Evolutionary conservation across 129 eudicot genomes (phyloP).

Genomic region (Oenanthe sinensis): DNA sequence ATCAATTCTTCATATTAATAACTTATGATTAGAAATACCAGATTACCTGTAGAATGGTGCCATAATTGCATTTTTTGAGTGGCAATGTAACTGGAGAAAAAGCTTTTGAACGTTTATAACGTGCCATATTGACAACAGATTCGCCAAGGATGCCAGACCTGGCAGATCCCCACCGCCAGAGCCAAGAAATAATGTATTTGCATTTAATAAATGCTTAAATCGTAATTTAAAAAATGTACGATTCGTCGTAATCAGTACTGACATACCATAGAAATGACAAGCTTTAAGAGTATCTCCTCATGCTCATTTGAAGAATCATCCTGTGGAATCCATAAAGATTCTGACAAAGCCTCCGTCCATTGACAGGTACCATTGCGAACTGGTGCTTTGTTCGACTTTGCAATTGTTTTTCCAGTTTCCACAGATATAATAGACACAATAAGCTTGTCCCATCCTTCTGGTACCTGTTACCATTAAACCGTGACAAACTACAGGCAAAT

Average conservation of each 20-base stretch:
- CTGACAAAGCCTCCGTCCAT: conserved; percentile 66
- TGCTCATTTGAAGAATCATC: conserved; percentile 53
- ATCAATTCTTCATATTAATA: neutral
- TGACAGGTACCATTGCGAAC: conserved; percentile 73
- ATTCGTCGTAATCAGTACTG: neutral
- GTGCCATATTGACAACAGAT: conserved; percentile 55
- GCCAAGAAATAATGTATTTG: neutral
- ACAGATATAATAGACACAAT: conserved; percentile 58
- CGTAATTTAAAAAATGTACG: neutral
- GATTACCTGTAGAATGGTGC: conserved; percentile 65
- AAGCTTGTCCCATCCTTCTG: conserved; percentile 98
- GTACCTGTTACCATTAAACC: conserved; percentile 48
- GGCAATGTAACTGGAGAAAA: conserved; percentile 60
- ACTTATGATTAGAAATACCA: neutral
- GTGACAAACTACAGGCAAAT: neutral
- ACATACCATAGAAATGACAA: conserved; percentile 69
- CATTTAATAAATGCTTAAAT: neutral
- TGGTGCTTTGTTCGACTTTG: conserved; percentile 57
- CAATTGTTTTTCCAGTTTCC: conserved; percentile 79
- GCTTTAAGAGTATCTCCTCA: conserved; percentile 61
- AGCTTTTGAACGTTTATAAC: conserved; percentile 50
- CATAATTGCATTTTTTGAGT: conserved; percentile 71
- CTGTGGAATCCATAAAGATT: conserved; percentile 61
- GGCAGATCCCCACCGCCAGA: conserved; percentile 65
- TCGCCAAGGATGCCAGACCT: conserved; percentile 92